Evolutionary conservation across 2,329 filamentous ascomycete genomes (phyloP).

Genomic region (Fusarium sacchari): DNA sequence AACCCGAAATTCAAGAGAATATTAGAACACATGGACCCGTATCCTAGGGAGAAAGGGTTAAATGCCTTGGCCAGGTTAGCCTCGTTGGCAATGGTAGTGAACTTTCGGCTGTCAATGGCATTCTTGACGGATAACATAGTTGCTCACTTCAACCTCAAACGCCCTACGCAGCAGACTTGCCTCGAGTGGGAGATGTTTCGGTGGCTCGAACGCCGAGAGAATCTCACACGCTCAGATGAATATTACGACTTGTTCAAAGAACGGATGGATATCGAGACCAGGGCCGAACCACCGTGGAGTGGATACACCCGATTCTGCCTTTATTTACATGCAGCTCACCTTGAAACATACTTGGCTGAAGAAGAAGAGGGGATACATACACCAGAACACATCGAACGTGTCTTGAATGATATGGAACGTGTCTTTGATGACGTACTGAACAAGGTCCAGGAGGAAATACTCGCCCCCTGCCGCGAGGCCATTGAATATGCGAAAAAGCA

Average conservation of each 20-base stretch:
- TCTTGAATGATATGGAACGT: background rate
- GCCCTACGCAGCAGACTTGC: background rate
- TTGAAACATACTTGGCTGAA: background rate
- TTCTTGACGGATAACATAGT: background rate
- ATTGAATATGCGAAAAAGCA: background rate
- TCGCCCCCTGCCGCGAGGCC: background rate
- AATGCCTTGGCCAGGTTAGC: accelerated
- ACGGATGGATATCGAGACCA: background rate
- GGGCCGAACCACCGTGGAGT: background rate
- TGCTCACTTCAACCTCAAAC: background rate
- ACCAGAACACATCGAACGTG: accelerated
- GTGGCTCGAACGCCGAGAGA: background rate
- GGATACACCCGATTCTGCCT: background rate
- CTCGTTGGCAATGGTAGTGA: background rate
- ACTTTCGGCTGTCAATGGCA: background rate
- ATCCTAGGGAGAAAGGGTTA: accelerated
- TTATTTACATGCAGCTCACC: background rate
- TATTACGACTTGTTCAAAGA: background rate
- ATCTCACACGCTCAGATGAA: background rate
- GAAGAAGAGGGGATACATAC: accelerated
- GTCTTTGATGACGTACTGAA: background rate
- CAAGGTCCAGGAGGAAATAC: background rate
- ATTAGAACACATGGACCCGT: no score
- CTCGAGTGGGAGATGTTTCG: background rate
- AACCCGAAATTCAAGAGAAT: background rate